Evolutionary conservation across 805 yeast genomes (phyloP), one percentile per base, ranked within the genome.

Genomic region (Myxozyma melibiosi): DNA sequence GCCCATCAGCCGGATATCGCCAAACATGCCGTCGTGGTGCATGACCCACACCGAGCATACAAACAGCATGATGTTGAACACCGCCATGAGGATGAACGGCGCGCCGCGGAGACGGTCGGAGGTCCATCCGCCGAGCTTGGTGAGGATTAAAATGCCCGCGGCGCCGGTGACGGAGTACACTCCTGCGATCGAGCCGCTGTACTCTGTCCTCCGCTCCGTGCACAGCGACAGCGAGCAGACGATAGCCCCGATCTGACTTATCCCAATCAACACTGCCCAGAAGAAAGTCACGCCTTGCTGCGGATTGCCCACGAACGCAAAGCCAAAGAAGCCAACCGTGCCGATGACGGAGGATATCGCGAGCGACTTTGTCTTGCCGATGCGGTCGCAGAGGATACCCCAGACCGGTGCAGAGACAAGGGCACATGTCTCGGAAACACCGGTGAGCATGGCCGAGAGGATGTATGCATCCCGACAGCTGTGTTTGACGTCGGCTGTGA

Each of bases 161-260:
- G 88, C 88, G 16, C 90, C 90, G 62, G 79, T 74, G 53, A 86
- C 77, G n/a, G 85, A 79, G 67, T 83, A 84, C 11, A 84, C 80
- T 5, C 92, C 92, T 48, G 85, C 79, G 39, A 86, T 78, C 2
- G 86, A 76, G n/a, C 90, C 90, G 47, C 81, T 79, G 55, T 77
- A 73, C 22, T 70, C 71, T 33, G 77, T 71, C 30, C 77, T 74
- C 37, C 73, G 70, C 51, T 77, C 80, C 4, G 80, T 77, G 31
- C 81, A 77, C 64, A 85, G 73, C 6, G 88, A 81, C 83, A 85
- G 81, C 31, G 89, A 83, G 22, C 81, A 76, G 46, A 85, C 79
- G 34, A 84, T 79, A 35, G 80, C 76, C 8, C 86, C 86, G 51
- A 84, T 82, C 69, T 84, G 87, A 2, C 86, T 78, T 4, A 78